Evolutionary conservation across 441 rosid species (phyloP).

Genomic region (Pelargonium fulgidum): DNA sequence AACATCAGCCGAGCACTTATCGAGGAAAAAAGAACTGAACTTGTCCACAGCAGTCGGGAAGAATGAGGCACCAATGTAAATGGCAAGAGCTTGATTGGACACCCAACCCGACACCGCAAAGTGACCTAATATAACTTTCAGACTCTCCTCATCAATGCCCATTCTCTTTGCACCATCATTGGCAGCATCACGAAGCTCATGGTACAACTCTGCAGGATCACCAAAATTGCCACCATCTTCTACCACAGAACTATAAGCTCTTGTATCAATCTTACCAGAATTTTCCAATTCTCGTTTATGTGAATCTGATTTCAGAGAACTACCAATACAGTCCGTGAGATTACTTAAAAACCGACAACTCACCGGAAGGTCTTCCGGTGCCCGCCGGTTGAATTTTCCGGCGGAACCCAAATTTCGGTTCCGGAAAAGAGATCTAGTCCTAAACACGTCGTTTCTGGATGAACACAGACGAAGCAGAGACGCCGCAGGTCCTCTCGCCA

Average conservation of each 20-base stretch:
- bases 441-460: not conserved
- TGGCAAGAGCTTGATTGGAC: slow-evolving; percentile 73
- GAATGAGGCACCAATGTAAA: slow-evolving; percentile 69
- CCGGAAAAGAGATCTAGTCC: not conserved
- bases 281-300: not conserved
- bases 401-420: slow-evolving; percentile 1
- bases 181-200: slow-evolving; percentile 33
- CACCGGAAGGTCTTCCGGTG: not conserved
- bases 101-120: slow-evolving; percentile 72
- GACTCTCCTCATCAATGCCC: slow-evolving; percentile 34
- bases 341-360: not conserved
- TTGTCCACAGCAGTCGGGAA: slow-evolving; percentile 61
- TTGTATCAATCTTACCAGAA: not conserved
- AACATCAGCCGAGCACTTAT: slow-evolving; percentile 43
- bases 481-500: not conserved
- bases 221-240: slow-evolving; percentile 9
- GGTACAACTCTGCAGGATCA: slow-evolving; percentile 51
- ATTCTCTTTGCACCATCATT: slow-evolving; percentile 33
- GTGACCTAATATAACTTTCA: slow-evolving; percentile 43
- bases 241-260: not conserved
- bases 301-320: not conserved
- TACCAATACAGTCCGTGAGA: not conserved
- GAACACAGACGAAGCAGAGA: slow-evolving; percentile 5
- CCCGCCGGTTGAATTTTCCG: not conserved
- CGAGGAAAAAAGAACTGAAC: slow-evolving; percentile 44